These are phyloP conservation scores for Conticribra guillardii DNA, from an alignment of 108 stramenopile genomes.

Conservation along the genomic window DNA sequence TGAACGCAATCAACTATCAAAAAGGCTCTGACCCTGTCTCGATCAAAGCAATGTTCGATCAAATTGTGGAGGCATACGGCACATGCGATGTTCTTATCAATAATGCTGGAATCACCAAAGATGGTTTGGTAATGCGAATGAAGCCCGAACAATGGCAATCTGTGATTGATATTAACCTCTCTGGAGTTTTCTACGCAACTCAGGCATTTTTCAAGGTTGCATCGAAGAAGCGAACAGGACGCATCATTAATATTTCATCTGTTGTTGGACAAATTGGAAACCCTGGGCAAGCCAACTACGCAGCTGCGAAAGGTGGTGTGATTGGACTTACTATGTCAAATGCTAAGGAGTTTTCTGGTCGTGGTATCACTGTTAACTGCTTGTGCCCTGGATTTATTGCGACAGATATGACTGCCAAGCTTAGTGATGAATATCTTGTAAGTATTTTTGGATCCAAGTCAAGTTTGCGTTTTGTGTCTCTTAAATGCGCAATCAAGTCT, in stretches of 20 bases:
- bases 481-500: too few species aligned
- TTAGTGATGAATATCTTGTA: conserved; percentile 61
- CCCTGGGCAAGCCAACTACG: conserved; percentile 95
- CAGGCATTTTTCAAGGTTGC: conserved; percentile 92
- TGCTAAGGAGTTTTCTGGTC: conserved; percentile 89
- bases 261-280: conserved; percentile 99
- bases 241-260: conserved; percentile 95
- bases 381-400: conserved; percentile 92
- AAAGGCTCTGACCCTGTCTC: conserved; percentile 73
- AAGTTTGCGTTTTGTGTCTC: too few species aligned
- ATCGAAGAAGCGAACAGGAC: conserved; percentile 87
- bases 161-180: conserved; percentile 95
- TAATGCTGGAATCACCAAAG: conserved; percentile 96
- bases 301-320: conserved; percentile 93
- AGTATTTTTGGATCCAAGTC: conserved; percentile 33
- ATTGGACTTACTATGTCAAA: conserved; percentile 88
- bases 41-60: conserved; percentile 83
- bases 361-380: conserved; percentile 83
- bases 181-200: conserved; percentile 95
- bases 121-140: conserved; percentile 95
- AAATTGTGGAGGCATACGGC: conserved; percentile 79
- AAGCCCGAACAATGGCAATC: conserved; percentile 93
- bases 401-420: conserved; percentile 86
- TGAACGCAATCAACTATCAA: neutral
- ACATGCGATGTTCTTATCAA: conserved; percentile 92